A percentile compares a stretch with the other conserved stretches of the same genome.
phyloP scores from a whole-genome alignment of 352 stramenopile species.

The Pythium chondricola region DNA sequence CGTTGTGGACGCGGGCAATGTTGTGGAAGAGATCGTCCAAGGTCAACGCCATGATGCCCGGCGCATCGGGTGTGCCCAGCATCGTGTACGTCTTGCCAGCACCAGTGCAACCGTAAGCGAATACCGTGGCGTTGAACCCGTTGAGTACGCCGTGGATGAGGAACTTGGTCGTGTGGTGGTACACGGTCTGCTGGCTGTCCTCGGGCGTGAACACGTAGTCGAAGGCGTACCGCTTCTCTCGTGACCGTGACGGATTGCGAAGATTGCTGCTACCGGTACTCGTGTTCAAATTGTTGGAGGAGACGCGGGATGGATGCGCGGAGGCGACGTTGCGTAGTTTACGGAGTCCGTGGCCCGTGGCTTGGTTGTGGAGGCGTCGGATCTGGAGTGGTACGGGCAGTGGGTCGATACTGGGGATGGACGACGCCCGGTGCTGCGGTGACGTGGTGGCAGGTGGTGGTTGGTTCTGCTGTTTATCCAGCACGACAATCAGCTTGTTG shows the following conservation, averaged over 20 bases:
- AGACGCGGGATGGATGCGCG: conserved; percentile 6
- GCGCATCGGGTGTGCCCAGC: conserved; percentile 74
- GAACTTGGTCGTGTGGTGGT: conserved; percentile 83
- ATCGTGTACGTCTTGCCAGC: conserved; percentile 91
- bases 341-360: conserved; percentile 18
- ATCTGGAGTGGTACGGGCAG: background rate
- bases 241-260: conserved; percentile 19
- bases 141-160: conserved; percentile 85
- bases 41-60: conserved; percentile 86
- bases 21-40: conserved; percentile 82
- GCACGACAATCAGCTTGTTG: conserved; percentile 77
- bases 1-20: conserved; percentile 35
- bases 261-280: conserved; percentile 1
- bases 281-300: conserved; percentile 1
- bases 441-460: background rate
- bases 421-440: conserved; percentile 1
- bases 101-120: conserved; percentile 87
- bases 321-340: conserved; percentile 33
- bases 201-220: conserved; percentile 80
- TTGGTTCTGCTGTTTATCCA: conserved; percentile 35
- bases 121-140: conserved; percentile 90
- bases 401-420: background rate
- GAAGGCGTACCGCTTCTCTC: conserved; percentile 86
- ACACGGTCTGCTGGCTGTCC: conserved; percentile 75
- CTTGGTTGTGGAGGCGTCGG: conserved; percentile 9